Evolutionary conservation across 2,329 filamentous ascomycete genomes (phyloP).

Genomic region (Elsinoe batatas): DNA sequence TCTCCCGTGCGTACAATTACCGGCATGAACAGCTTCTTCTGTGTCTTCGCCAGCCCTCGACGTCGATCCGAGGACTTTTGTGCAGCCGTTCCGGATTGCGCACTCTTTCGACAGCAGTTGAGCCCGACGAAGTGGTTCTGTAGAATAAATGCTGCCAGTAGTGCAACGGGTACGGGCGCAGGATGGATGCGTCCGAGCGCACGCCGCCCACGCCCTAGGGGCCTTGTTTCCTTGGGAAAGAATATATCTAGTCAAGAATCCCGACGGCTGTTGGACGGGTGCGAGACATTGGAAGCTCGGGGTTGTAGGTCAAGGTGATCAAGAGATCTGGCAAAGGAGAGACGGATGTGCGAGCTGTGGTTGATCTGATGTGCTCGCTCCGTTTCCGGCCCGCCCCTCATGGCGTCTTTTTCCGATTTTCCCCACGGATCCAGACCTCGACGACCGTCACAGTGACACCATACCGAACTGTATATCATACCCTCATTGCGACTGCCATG

Average conservation of each 20-base stretch:
- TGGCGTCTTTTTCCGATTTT: neutral
- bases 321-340: neutral
- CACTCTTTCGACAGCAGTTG: neutral
- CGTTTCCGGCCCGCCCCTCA: neutral
- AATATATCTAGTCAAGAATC: neutral
- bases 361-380: neutral
- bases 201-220: neutral
- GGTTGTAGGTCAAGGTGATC: neutral
- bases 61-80: neutral
- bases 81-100: neutral
- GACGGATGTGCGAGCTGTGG: neutral
- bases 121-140: neutral
- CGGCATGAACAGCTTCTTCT: slow-evolving; percentile 2
- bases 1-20: neutral
- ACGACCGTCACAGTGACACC: slow-evolving; percentile 6
- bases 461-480: neutral
- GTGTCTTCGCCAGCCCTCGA: neutral
- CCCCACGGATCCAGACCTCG: neutral
- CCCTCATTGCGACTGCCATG: neutral
- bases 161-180: neutral
- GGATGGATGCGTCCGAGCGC: neutral
- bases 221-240: neutral
- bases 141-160: slow-evolving; percentile 7
- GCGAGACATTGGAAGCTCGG: slow-evolving; percentile 3
- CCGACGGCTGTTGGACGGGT: neutral